Base-by-base conservation (phyloP, 139 green algal genomes). In the Micractinium sp. region DNA sequence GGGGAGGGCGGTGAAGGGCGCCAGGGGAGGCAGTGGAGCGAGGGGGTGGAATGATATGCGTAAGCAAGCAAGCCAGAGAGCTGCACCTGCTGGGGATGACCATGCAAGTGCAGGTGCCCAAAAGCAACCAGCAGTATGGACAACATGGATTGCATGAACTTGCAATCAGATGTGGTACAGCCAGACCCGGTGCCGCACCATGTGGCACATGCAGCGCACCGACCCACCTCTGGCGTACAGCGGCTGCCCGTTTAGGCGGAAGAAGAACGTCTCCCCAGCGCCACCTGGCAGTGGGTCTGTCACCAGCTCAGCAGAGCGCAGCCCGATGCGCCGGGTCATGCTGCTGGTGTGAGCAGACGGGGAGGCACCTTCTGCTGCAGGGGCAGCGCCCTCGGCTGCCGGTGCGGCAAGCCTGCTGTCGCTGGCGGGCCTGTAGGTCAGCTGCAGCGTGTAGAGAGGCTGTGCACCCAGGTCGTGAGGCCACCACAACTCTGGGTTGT, bases 231-330 rank as follows among this genome's bases (percentile, higher is more conserved):
- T 92, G 3, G 92, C 89, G 83, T 92, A 98, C 22, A 98, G 38
- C 18, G 93, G 92, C 47, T 93, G 69, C 19, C 93, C 94, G 79
- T 98, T 98, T 16, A 98, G 90, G 0, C 77, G 77, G 67, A 98
- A 93, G 93, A 93, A 96, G 85, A 98, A 97, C 61, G 89, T 94
- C 90, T 98, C 94, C 76, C 56, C 56, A 18, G n/a, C n/a, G 12
- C 33, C 63, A 13, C 63, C 36, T 0, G 35, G 35, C 22, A 94
- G 82, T n/a, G 92, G 82, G 16, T 92, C 82, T 3, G 86, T 92
- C 31, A 96, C 89, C 31, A 98, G 89, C 82, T 96, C 93, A 19
- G 97, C 61, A 0, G 63, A 91, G 14, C 94, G 90, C 66, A 98
- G 93, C 31, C 95, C 95, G 0, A 97, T 85, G 41, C 86, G 85